Conservation (phyloP, 179 eudicot genomes). For the Beta lomatogona region DNA sequence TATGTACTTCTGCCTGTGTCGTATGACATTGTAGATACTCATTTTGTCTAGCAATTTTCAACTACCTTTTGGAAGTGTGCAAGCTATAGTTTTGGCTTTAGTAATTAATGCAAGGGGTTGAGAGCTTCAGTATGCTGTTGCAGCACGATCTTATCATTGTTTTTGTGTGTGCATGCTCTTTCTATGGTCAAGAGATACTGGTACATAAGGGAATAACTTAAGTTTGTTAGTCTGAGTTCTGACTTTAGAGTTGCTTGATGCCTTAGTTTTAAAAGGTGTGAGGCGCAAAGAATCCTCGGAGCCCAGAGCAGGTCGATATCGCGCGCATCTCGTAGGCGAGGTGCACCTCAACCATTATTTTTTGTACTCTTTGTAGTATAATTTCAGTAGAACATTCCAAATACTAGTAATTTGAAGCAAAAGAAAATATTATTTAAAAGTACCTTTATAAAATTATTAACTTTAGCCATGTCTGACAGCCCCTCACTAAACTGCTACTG, state of each 20-base stretch:
- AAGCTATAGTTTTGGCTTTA: not conserved
- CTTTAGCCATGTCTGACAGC: too few species aligned
- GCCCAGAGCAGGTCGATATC: too few species aligned
- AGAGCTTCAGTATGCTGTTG: not conserved
- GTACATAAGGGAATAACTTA: not conserved
- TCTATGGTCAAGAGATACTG: not conserved
- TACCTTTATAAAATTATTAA: too few species aligned
- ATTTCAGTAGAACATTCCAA: too few species aligned
- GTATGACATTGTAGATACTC: not conserved
- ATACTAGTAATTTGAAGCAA: too few species aligned
- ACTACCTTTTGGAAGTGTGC: not conserved
- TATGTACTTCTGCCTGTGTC: not conserved
- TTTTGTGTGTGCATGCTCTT: not conserved
- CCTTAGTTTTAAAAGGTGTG: too few species aligned
- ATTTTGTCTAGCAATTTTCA: not conserved
- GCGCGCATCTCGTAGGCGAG: too few species aligned
- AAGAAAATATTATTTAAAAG: too few species aligned
- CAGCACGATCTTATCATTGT: not conserved
- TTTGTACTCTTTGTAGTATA: too few species aligned
- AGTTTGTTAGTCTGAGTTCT: not conserved
- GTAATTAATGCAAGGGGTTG: not conserved
- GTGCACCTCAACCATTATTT: too few species aligned
- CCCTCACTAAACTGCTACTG: too few species aligned
- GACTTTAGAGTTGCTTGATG: not conserved
- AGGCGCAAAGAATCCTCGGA: too few species aligned